phyloP scores from a whole-genome alignment of 306 rosid species.

The Pyrus bretschneideri region DNA sequence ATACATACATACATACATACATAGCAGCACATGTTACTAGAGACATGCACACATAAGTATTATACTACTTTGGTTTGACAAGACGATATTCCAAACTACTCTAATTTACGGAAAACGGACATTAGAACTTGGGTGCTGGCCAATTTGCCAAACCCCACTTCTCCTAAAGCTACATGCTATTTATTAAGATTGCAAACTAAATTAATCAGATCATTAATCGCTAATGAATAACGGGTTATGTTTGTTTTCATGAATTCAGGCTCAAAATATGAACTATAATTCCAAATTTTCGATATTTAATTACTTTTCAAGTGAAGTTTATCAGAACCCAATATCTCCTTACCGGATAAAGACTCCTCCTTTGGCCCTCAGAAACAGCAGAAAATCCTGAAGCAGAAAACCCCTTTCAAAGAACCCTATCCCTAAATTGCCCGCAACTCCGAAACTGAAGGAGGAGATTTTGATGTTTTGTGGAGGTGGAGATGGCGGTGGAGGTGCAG shows the following conservation, averaged over 20 bases:
- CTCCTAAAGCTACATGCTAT: background rate
- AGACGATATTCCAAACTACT: too few relatives aligned
- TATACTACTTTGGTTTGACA: too few relatives aligned
- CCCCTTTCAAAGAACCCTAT: background rate
- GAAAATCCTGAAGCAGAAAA: background rate
- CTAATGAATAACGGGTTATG: background rate
- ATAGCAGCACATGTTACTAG: background rate
- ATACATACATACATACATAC: too few relatives aligned
- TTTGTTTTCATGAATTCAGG: background rate
- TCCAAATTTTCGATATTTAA: background rate
- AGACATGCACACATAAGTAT: too few relatives aligned
- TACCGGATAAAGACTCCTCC: slow-evolving; percentile 9
- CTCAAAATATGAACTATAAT: background rate
- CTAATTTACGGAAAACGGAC: too few relatives aligned
- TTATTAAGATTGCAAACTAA: background rate
- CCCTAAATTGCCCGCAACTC: background rate
- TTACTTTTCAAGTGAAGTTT: background rate
- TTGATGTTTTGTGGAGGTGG: background rate
- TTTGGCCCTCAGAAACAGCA: background rate
- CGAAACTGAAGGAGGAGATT: background rate
- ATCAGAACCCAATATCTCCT: background rate
- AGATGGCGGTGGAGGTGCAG: background rate
- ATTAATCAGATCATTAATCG: background rate
- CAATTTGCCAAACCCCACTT: background rate
- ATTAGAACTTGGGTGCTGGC: too few relatives aligned